These are phyloP conservation scores for Fusarium protoensiforme DNA, from an alignment of 2,329 filamentous ascomycete species.

Conservation along the genomic window DNA sequence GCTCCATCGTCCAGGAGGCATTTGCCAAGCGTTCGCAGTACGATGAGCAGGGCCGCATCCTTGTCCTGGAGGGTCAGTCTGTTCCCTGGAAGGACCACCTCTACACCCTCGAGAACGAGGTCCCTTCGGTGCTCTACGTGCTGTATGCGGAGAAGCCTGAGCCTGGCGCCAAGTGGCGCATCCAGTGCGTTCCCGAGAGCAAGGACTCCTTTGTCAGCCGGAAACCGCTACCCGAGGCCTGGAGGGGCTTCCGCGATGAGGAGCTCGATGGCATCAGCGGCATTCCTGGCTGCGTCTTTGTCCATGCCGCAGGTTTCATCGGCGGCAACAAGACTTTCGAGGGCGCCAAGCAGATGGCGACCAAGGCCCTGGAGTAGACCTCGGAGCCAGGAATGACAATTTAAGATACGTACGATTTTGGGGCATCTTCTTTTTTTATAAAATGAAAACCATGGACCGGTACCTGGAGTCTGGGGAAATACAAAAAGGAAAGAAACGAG, in stretches of 20 bases:
- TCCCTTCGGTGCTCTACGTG: slow-evolving; percentile 78
- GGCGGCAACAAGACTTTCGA: slow-evolving; percentile 94
- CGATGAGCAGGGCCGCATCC: slow-evolving; percentile 80
- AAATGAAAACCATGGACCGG: slow-evolving; percentile 5
- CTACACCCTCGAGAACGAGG: slow-evolving; percentile 81
- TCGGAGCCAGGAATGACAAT: slow-evolving; percentile 30
- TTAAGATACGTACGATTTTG: neutral
- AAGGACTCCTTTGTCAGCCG: slow-evolving; percentile 91
- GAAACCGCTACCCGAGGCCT: slow-evolving; percentile 89
- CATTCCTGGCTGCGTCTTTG: slow-evolving; percentile 83
- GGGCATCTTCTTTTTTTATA: neutral
- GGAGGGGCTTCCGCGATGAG: slow-evolving; percentile 90
- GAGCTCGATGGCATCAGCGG: slow-evolving; percentile 80
- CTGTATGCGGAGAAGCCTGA: slow-evolving; percentile 87
- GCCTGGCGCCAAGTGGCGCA: slow-evolving; percentile 86
- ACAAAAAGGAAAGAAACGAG: slow-evolving; percentile 9
- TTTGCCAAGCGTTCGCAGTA: slow-evolving; percentile 75
- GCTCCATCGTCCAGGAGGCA: slow-evolving; percentile 79
- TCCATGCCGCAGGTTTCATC: slow-evolving; percentile 95
- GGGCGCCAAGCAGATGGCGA: slow-evolving; percentile 86
- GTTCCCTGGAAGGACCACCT: slow-evolving; percentile 98
- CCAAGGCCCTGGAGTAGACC: slow-evolving; percentile 73
- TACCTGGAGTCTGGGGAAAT: slow-evolving; percentile 7
- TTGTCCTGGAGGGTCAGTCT: slow-evolving; percentile 81
- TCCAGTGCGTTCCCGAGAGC: slow-evolving; percentile 88